Base-by-base conservation (phyloP, 176 grass and related monocot genomes). In the Bolboschoenus planiculmis region DNA sequence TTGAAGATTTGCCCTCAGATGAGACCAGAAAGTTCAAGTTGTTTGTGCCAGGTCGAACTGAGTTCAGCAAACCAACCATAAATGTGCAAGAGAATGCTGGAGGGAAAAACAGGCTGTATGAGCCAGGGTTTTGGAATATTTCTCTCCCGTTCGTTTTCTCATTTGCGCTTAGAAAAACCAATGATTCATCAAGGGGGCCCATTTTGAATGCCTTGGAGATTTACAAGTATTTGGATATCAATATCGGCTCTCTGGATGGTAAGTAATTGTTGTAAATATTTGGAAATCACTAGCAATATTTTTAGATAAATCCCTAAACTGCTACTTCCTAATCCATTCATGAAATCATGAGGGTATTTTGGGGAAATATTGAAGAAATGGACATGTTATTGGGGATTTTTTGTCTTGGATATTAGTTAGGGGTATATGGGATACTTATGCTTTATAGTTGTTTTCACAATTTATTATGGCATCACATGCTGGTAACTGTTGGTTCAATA, bases 181-280 rank as follows among this genome's bases (percentile, higher is more conserved):
- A 93, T 91, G 96, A 99, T 91, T 99, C 96, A 24, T 83, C 89
- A 16, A 85, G 88, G 48, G 96, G 96, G 1, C 96, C 96, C 70
- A 99, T 99, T 24, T 86, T 95, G 86, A 99, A 99, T 85, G 96
- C 96, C 58, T 75, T 99, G 82, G 96, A 99, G 85, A 90, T 99
- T 67, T 99, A 93, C 70, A 95, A 89, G 89, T 95, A 99, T 84
- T 62, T 87, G 56, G 87, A 88, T 26, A 93, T 99, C 85, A 81
- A 85, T 61, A 77, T 78, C 76, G 96, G 96, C 27, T 99, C 96
- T 87, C 92, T 91, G 78, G 96, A 99, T 93, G 95, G 96, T 95
- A 87, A 88, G 40, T 46, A 46, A 37, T 80, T 80, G n/a, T 65
- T 65, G 14, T 76, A 13, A 51, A 50, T 76, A 51, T 48, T 50